Percentiles rank a stretch among this genome's conserved stretches.
Evolutionary conservation across 192 early-diverging fungal species (phyloP).

Genomic region (Bifiguratus adelaidae): DNA sequence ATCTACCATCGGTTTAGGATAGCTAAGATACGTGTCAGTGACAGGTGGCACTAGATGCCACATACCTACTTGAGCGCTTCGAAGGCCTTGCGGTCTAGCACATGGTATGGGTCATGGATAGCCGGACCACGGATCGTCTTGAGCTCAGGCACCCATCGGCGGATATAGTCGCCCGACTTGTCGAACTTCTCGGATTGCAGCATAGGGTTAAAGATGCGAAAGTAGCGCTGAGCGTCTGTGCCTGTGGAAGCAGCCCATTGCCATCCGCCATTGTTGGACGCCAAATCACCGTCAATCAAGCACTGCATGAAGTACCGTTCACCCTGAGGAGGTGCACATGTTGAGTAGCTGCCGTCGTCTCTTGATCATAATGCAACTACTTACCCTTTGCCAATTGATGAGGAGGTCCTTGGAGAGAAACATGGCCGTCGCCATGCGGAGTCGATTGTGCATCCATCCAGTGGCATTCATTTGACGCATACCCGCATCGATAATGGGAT

Average conservation of each 20-base stretch:
- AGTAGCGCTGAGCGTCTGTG: slow-evolving; percentile 59
- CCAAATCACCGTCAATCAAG: slow-evolving; percentile 59
- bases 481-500: slow-evolving; percentile 55
- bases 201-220: slow-evolving; percentile 52
- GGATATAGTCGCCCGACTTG: slow-evolving; percentile 40
- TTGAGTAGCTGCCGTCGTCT: neutral
- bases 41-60: neutral
- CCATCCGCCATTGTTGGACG: slow-evolving; percentile 64
- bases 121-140: slow-evolving; percentile 20
- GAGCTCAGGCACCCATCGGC: slow-evolving; percentile 53
- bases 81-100: slow-evolving; percentile 23
- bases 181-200: slow-evolving; percentile 44
- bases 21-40: slow-evolving; percentile 18
- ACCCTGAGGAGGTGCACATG: slow-evolving; percentile 24
- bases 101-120: slow-evolving; percentile 42
- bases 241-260: slow-evolving; percentile 59
- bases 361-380: neutral
- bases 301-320: slow-evolving; percentile 52
- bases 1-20: slow-evolving; percentile 55
- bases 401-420: slow-evolving; percentile 32
- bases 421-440: slow-evolving; percentile 47
- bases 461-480: slow-evolving; percentile 49
- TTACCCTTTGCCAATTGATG: slow-evolving; percentile 44
- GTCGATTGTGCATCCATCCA: slow-evolving; percentile 56
- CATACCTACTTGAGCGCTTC: slow-evolving; percentile 28